These are phyloP conservation scores for Podaxis mareebaensis DNA, from an alignment of 768 basidiomycete genomes.

Conservation along the genomic window DNA sequence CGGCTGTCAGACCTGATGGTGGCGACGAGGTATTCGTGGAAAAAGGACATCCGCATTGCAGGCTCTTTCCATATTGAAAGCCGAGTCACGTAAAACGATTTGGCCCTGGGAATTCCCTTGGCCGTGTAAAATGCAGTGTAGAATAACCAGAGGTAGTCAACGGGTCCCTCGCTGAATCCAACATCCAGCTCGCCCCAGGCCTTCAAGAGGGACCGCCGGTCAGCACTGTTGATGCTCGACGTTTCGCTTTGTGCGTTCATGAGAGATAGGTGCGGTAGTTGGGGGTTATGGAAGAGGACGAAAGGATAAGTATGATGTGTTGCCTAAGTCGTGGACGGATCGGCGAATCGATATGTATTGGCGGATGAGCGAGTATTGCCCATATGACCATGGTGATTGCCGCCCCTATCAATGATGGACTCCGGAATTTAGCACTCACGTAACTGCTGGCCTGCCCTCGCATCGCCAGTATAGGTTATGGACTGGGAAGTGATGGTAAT, in stretches of 20 bases:
- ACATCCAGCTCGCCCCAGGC: conserved; percentile 1
- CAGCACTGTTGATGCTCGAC: neutral
- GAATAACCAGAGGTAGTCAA: conserved; percentile 8
- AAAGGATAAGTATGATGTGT: neutral
- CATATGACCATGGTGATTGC: neutral
- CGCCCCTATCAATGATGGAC: neutral
- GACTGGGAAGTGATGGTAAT: too few relatives aligned
- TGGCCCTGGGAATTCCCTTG: neutral
- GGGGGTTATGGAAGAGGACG: neutral
- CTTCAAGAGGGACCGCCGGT: neutral
- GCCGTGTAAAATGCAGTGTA: conserved; percentile 6
- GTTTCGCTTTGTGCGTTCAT: neutral
- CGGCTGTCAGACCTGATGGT: neutral
- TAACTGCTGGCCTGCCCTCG: neutral
- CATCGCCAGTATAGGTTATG: too few relatives aligned
- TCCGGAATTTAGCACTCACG: neutral
- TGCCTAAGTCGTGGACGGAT: neutral
- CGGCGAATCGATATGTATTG: neutral
- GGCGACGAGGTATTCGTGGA: conserved; percentile 3
- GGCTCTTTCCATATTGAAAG: conserved; percentile 3
- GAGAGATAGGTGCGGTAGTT: neutral
- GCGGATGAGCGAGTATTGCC: neutral
- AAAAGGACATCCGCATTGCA: neutral
- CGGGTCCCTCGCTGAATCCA: neutral
- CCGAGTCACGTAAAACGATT: neutral